phyloP scores from a whole-genome alignment of 129 eudicot genomes.

The Erigeron canadensis region DNA sequence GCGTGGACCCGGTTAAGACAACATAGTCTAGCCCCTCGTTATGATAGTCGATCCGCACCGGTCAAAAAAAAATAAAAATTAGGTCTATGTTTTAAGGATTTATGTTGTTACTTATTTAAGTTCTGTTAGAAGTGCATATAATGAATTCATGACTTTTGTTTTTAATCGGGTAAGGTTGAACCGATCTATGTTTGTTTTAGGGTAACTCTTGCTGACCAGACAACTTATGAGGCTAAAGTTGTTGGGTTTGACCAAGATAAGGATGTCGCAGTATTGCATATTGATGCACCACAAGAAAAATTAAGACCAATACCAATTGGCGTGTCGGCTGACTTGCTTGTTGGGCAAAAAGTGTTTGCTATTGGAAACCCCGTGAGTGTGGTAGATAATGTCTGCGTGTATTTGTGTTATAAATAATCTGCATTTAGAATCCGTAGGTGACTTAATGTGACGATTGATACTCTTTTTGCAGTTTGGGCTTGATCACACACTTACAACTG shows the following conservation, averaged over 20 bases:
- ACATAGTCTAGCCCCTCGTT: no score
- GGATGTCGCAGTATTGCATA: conserved; percentile 73
- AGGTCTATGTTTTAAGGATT: background rate
- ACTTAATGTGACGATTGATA: background rate
- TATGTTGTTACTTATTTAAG: background rate
- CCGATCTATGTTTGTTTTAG: conserved; percentile 38
- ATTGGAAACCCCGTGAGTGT: conserved; percentile 86
- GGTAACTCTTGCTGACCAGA: conserved; percentile 88
- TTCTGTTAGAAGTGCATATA: background rate
- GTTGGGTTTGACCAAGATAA: conserved; percentile 89
- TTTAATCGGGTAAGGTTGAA: background rate
- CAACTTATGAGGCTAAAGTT: conserved; percentile 75
- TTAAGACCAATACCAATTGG: conserved; percentile 84
- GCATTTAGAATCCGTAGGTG: background rate
- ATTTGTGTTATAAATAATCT: background rate
- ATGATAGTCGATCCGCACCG: no score
- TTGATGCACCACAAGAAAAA: conserved; percentile 69
- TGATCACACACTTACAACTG: conserved; percentile 92
- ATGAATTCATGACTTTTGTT: background rate
- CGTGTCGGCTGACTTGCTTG: conserved; percentile 78
- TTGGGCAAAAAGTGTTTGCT: conserved; percentile 90
- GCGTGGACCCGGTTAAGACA: no score
- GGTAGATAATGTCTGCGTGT: background rate
- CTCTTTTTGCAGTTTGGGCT: conserved; percentile 80
- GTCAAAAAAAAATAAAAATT: no score